Percentiles rank a stretch among this genome's conserved stretches.
Conservation (phyloP, 306 rosid species). For the Acacia melanoxylon region DNA sequence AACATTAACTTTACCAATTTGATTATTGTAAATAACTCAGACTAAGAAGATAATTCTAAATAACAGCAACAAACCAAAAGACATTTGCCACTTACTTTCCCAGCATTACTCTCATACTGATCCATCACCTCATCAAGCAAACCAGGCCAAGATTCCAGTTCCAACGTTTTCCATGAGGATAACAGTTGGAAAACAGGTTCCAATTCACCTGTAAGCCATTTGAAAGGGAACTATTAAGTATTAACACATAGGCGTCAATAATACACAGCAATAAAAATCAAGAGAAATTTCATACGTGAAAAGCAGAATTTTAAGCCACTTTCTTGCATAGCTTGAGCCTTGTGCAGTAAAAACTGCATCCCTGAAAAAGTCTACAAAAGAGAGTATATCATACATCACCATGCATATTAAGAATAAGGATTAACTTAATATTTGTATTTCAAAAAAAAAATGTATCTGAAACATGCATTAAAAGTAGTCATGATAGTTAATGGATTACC, state of each 20-base stretch:
- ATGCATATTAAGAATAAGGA: background rate
- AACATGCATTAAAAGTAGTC: background rate
- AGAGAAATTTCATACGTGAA: slow-evolving; percentile 49
- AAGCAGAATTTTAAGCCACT: slow-evolving; percentile 59
- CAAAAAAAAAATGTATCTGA: background rate
- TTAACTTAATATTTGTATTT: background rate
- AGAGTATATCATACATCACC: slow-evolving; percentile 8
- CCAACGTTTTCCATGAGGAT: slow-evolving; percentile 77
- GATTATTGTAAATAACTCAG: background rate
- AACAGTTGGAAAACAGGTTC: slow-evolving; percentile 52
- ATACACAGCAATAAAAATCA: background rate
- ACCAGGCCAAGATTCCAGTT: slow-evolving; percentile 77
- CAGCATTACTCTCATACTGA: slow-evolving; percentile 72
- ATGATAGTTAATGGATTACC: slow-evolving; percentile 40
- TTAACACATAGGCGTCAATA: slow-evolving; percentile 17
- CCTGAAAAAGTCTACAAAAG: slow-evolving; percentile 74
- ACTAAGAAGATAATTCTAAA: background rate
- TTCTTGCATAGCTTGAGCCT: slow-evolving; percentile 59
- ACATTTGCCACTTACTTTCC: slow-evolving; percentile 49
- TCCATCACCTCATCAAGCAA: slow-evolving; percentile 83
- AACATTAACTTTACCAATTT: background rate
- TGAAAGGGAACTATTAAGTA: slow-evolving; percentile 11
- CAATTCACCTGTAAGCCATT: slow-evolving; percentile 57
- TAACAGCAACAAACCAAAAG: slow-evolving; percentile 14
- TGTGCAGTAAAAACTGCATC: slow-evolving; percentile 73